Base-by-base conservation (phyloP, 352 stramenopile species). In the Phytopythium helicoides region DNA sequence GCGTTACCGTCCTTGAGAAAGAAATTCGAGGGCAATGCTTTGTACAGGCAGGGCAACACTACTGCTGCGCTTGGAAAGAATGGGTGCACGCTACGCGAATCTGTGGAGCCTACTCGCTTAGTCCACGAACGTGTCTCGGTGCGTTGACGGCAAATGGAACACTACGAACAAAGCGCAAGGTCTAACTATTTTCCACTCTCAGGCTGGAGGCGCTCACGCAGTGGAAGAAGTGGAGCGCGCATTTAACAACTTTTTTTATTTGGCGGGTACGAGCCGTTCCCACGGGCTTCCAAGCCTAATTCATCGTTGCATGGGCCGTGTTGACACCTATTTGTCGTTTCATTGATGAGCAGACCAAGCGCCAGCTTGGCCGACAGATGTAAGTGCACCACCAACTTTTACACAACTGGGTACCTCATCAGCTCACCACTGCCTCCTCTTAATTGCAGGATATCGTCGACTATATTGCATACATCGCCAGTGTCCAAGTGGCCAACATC, bases 381-480 rank as follows among this genome's bases (percentile, higher is more conserved):
- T 89, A 66, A 38, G 64, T 35, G n/a, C 25, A 28, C 19, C 14
- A 47, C 7, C n/a, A 31, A 16, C 21, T 48, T 49, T 23, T n/a
- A 37, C 14, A 33, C 28, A 33, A 33, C 9, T 33, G 28, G 9
- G 9, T 33, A 33, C 5, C 28, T n/a, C n/a, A n/a, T n/a, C n/a
- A n/a, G n/a, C n/a, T n/a, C n/a, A n/a, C n/a, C n/a, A n/a, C n/a
- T 33, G 28, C 28, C 28, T 33, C 5, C 9, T 33, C 9, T 33
- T 36, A 11, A 6, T 65, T 37, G 45, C 41, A 92, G 73, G 72
- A 77, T 16, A 39, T 93, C 15, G 69, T 95, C 0, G 82, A 95
- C 16, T 95, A 77, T 51, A 35, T 92, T 16, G 69, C 93, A 3
- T 76, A 87, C 39, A 60, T 74, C 28, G 59, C 73, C 15, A 92